phyloP scores from a whole-genome alignment of 805 yeast genomes.

The Cyberlindnera nakhonratchasimensis region DNA sequence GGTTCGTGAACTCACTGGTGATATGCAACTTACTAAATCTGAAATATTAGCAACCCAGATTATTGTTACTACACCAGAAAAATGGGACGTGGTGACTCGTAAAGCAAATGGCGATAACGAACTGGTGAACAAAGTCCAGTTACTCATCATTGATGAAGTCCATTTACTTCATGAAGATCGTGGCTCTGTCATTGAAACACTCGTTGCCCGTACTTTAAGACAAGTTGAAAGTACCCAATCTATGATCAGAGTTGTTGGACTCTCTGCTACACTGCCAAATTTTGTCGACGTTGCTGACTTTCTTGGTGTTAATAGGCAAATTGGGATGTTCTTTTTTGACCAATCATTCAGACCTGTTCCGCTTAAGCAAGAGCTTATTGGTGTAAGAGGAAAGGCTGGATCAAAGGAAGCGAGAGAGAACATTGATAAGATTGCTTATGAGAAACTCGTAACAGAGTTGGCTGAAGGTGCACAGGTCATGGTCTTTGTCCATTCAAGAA shows the following conservation, averaged over 20 bases:
- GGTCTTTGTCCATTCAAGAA: conserved; percentile 95
- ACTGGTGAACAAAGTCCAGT: conserved; percentile 74
- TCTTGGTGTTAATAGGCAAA: conserved; percentile 81
- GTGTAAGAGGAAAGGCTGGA: conserved; percentile 85
- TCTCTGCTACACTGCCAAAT: conserved; percentile 92
- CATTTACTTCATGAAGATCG: conserved; percentile 96
- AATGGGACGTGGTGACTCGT: conserved; percentile 97
- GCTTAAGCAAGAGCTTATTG: conserved; percentile 78
- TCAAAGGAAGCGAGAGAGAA: conserved; percentile 63
- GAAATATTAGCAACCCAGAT: conserved; percentile 82
- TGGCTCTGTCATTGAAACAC: conserved; percentile 94
- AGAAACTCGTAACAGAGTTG: conserved; percentile 66
- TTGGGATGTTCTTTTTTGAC: conserved; percentile 94
- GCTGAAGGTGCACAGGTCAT: conserved; percentile 80
- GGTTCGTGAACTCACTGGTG: conserved; percentile 91
- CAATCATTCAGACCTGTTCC: conserved; percentile 93
- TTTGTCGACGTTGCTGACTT: conserved; percentile 93
- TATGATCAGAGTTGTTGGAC: conserved; percentile 89
- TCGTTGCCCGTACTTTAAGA: conserved; percentile 89
- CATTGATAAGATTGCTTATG: conserved; percentile 72
- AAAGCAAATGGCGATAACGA: conserved; percentile 88
- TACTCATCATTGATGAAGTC: conserved; percentile 92
- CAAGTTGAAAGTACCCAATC: conserved; percentile 94
- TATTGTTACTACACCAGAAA: conserved; percentile 92
- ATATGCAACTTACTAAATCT: conserved; percentile 82